phyloP scores from a whole-genome alignment of 192 early-diverging fungal genomes.

The Piromyces finnis region DNA sequence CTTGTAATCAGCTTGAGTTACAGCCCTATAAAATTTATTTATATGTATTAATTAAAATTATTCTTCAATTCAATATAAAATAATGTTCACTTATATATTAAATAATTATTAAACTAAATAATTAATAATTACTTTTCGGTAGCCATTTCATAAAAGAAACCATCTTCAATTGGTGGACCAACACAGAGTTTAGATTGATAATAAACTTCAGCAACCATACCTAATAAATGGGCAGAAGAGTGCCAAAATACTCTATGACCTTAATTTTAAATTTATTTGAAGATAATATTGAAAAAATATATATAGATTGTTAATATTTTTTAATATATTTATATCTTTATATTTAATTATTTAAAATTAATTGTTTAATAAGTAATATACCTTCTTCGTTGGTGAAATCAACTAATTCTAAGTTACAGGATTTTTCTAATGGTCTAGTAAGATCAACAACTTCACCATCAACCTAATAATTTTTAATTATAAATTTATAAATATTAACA shows the following conservation, averaged over 20 bases:
- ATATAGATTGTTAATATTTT: too few relatives aligned
- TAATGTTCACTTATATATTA: too few relatives aligned
- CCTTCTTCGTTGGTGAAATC: slow-evolving; percentile 90
- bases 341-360: background rate
- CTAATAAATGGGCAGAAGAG: slow-evolving; percentile 90
- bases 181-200: slow-evolving; percentile 96
- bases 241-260: slow-evolving; percentile 93
- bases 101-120: too few relatives aligned
- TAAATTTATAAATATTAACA: too few relatives aligned
- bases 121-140: slow-evolving; percentile 34
- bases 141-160: slow-evolving; percentile 96
- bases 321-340: too few relatives aligned
- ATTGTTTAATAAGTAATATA: background rate
- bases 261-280: slow-evolving; percentile 1
- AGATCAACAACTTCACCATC: slow-evolving; percentile 81
- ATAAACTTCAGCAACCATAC: slow-evolving; percentile 92
- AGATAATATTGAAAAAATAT: too few relatives aligned
- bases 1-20: slow-evolving; percentile 68
- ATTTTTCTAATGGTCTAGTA: slow-evolving; percentile 62
- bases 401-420: slow-evolving; percentile 66
- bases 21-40: slow-evolving; percentile 37
- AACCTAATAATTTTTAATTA: slow-evolving; percentile 21
- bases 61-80: too few relatives aligned
- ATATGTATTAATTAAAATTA: too few relatives aligned
- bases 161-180: slow-evolving; percentile 84